Evolutionary conservation across 164 flowering plant genomes (phyloP).

Genomic region (Akebia trifoliata): DNA sequence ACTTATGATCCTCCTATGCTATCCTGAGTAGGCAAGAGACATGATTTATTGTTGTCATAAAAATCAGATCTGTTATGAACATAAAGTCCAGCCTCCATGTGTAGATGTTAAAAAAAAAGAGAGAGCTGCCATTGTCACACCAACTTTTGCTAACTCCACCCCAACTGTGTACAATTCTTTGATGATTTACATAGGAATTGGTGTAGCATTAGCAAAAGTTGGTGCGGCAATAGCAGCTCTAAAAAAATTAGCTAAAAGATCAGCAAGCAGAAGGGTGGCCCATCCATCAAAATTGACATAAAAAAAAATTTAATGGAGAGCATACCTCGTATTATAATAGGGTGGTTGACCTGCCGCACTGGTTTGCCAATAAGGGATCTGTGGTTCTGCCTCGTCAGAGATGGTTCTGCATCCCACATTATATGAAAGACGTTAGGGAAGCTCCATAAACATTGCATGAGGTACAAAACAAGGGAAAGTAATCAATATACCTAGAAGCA

Average conservation of each 20-base stretch:
- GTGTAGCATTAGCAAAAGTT: too few species aligned
- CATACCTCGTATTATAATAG: slow-evolving; percentile 46
- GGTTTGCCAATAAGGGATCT: slow-evolving; percentile 29
- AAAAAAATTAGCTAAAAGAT: background rate
- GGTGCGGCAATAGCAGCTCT: too few species aligned
- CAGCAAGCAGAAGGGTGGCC: background rate
- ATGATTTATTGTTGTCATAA: too few species aligned
- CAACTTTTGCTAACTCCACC: too few species aligned
- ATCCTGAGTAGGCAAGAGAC: too few species aligned
- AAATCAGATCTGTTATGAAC: too few species aligned
- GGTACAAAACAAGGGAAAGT: background rate
- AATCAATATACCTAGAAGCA: background rate
- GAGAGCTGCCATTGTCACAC: too few species aligned
- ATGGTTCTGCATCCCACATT: slow-evolving; percentile 21
- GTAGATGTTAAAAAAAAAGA: background rate
- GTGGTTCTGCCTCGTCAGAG: slow-evolving; percentile 29
- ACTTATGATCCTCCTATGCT: background rate
- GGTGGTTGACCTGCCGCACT: slow-evolving; percentile 30
- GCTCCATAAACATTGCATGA: background rate
- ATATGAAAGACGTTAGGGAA: background rate
- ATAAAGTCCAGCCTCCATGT: too few species aligned
- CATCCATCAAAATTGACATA: background rate
- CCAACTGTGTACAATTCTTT: too few species aligned
- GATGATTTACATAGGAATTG: too few species aligned
- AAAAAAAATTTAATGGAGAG: background rate